These are phyloP conservation scores for Lecanicillium sp. DNA, from an alignment of 2,329 filamentous ascomycete species.

Conservation along the genomic window DNA sequence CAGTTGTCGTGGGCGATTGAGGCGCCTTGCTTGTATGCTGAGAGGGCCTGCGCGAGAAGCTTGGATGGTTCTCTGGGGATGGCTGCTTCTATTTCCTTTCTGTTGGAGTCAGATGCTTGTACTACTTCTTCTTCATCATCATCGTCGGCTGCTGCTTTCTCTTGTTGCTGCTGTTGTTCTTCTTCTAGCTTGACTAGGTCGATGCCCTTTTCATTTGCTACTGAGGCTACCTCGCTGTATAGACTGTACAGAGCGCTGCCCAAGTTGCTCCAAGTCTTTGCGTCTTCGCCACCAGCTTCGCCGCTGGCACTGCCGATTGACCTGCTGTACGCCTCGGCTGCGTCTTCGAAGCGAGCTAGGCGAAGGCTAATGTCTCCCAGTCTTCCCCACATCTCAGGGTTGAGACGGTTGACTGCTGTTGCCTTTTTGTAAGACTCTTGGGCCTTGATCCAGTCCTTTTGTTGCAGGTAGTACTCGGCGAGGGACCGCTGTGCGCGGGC, in stretches of 20 bases:
- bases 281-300: constrained; percentile 72
- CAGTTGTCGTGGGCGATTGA: constrained; percentile 76
- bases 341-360: constrained; percentile 65
- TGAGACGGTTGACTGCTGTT: constrained; percentile 70
- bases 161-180: constrained; percentile 11
- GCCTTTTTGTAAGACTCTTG: constrained; percentile 72
- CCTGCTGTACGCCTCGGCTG: constrained; percentile 74
- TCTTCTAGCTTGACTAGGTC: constrained; percentile 18
- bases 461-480: constrained; percentile 65
- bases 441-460: constrained; percentile 59
- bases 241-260: constrained; percentile 72
- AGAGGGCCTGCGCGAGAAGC: constrained; percentile 65
- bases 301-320: constrained; percentile 58
- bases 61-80: constrained; percentile 45
- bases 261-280: constrained; percentile 90
- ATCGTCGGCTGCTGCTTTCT: constrained; percentile 17
- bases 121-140: constrained; percentile 18
- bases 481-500: constrained; percentile 82
- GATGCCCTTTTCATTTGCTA: constrained; percentile 22
- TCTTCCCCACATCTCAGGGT: constrained; percentile 79
- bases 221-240: constrained; percentile 42
- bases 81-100: no score
- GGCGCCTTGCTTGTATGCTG: constrained; percentile 81
- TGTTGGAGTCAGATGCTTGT: no score
- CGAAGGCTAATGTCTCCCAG: constrained; percentile 83